Evolutionary conservation across 2,329 filamentous ascomycete species (phyloP).

Genomic region (Trichoderma sp.): DNA sequence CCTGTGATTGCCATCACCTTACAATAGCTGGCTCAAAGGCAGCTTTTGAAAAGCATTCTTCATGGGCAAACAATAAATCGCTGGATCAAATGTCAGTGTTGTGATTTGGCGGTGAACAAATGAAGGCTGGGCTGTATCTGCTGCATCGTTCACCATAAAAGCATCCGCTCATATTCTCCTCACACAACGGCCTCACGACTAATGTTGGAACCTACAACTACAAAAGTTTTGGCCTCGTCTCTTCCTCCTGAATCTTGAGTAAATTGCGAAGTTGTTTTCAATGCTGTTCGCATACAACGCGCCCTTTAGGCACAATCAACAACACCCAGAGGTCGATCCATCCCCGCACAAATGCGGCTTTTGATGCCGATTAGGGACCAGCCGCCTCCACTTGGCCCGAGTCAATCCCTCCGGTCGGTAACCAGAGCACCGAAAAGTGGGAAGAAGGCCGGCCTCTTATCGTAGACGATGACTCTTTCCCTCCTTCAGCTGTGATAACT

Average conservation of each 20-base stretch:
- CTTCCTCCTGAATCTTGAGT: neutral
- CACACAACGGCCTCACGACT: neutral
- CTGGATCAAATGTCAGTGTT: neutral
- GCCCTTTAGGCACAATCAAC: neutral
- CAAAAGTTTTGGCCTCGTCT: too few species aligned
- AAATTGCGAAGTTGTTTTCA: neutral
- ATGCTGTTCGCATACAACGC: neutral
- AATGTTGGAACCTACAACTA: too few species aligned
- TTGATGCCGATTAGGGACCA: conserved; percentile 20
- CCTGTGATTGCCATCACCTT: neutral
- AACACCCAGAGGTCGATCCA: neutral
- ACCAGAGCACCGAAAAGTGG: neutral
- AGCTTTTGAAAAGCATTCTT: neutral
- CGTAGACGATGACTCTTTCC: neutral
- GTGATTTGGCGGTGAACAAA: neutral
- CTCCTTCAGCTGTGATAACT: neutral
- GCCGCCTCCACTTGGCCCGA: conserved; percentile 20
- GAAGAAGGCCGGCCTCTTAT: neutral
- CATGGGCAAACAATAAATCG: neutral
- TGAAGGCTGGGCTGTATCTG: neutral
- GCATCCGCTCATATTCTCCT: neutral
- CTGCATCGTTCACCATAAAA: neutral
- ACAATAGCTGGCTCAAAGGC: neutral
- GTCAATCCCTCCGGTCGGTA: neutral
- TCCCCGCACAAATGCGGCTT: conserved; percentile 17